Base-by-base conservation (phyloP, 2,329 filamentous ascomycete genomes). In the Rutstroemia sp. region DNA sequence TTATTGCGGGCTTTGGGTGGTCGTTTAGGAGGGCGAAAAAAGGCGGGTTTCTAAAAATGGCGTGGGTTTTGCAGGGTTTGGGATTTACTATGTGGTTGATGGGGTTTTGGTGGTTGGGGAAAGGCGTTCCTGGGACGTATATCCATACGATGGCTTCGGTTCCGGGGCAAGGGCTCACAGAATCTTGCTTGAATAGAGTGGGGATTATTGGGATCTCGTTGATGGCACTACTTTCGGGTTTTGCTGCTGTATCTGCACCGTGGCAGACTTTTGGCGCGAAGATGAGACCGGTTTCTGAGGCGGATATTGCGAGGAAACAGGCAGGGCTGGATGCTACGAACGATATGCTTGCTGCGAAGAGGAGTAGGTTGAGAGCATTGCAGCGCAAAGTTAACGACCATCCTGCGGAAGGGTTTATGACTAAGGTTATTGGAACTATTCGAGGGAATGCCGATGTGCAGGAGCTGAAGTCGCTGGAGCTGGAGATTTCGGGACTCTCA, bases 191-290 rank as follows among this genome's bases (percentile, higher is more conserved):
- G 38, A 82, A 85, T 68, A 73, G 90, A 46, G 84, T 95, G 25
- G 90, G 89, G 12, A 86, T 95, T 42, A 89, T 95, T 60, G 90
- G 90, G 3, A 90, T 94, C 56, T 85, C 87, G 48, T 73, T 94
- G 53, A 95, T 95, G 89, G 90, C 89, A 16, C 78, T 92, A 14
- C 75, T 95, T n/a, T 89, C 89, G 6, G 90, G 90, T 0, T 95
- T 95, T 65, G 90, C 90, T 5, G 89, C 89, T n/a, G 87, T 95
- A 36, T 92, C 88, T 23, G 87, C 88, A 1, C 83, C 91, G 1
- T 95, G 90, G 89, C 87, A 95, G 67, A 89, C 83, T 0, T 89
- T 95, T 71, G 80, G 83, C 23, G 82, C 84, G 30, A 81, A 79
- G 40, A 75, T 81, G 34, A 77, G 80, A 30, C 81, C 81, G 3